Evolutionary conservation across 129 eudicot species (phyloP).

Genomic region (Gnaphalium uliginosum): DNA sequence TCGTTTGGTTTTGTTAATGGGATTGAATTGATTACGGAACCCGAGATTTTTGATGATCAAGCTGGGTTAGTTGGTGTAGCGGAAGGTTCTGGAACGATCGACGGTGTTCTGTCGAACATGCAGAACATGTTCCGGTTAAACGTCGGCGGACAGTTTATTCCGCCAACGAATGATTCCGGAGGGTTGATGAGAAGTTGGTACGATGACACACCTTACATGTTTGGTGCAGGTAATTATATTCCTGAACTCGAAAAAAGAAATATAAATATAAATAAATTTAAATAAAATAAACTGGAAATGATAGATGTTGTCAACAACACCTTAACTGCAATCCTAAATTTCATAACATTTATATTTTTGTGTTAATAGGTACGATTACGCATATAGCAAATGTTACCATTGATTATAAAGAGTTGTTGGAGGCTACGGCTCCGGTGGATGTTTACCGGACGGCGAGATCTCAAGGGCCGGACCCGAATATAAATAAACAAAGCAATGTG

Average conservation of each 20-base stretch:
- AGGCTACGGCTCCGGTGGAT: conserved; percentile 53
- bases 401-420: conserved; percentile 24
- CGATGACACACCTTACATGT: conserved; percentile 66
- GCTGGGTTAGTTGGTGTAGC: conserved; percentile 48
- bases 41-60: conserved; percentile 46
- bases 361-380: conserved; percentile 32
- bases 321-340: too few species aligned
- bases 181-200: conserved; percentile 79
- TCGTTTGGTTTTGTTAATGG: conserved; percentile 77
- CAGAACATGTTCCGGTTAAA: conserved; percentile 62
- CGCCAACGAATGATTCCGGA: conserved; percentile 57
- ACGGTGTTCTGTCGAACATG: conserved; percentile 28
- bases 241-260: background rate
- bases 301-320: too few species aligned
- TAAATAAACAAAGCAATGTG: conserved; percentile 53
- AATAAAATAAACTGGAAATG: background rate
- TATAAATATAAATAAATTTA: background rate
- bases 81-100: conserved; percentile 27
- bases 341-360: too few species aligned
- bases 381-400: conserved; percentile 36
- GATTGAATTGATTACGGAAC: conserved; percentile 54
- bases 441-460: conserved; percentile 58
- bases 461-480: conserved; percentile 51
- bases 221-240: conserved; percentile 34
- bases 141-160: conserved; percentile 67